These are phyloP conservation scores for Neltuma alba DNA, from an alignment of 306 rosid genomes.

Conservation along the genomic window DNA sequence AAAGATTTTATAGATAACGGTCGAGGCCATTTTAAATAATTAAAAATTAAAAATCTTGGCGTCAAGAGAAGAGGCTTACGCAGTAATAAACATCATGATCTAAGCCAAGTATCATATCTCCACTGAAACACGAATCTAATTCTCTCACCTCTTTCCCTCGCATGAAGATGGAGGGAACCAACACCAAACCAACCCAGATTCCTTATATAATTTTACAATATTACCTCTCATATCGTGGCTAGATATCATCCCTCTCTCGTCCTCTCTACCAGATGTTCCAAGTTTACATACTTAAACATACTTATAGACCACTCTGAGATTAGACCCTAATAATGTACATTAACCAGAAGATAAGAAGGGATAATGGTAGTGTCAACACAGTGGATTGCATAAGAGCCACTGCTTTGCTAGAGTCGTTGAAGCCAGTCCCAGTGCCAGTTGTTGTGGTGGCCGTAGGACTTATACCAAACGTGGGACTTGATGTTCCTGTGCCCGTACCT, in stretches of 20 bases:
- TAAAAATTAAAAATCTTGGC: not conserved
- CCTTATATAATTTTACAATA: constrained; percentile 24
- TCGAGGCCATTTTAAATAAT: not conserved
- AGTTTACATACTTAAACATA: not conserved
- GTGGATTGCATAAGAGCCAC: constrained; percentile 33
- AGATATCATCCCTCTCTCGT: constrained; percentile 28
- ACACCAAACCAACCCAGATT: constrained; percentile 27
- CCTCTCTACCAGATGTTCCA: not conserved
- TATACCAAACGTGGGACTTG: constrained; percentile 51
- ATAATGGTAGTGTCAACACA: constrained; percentile 14
- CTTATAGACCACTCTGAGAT: not conserved
- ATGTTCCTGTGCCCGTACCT: constrained; percentile 28
- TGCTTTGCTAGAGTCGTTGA: constrained; percentile 30
- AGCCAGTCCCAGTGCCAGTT: constrained; percentile 30
- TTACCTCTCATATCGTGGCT: constrained; percentile 24
- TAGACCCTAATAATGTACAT: constrained; percentile 34
- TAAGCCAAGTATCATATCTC: constrained; percentile 18
- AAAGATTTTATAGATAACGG: too few relatives aligned
- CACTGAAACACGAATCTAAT: constrained; percentile 51
- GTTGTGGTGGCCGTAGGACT: constrained; percentile 64
- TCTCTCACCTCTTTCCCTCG: constrained; percentile 40
- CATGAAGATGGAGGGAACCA: constrained; percentile 2
- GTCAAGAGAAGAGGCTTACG: not conserved
- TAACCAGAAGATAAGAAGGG: constrained; percentile 38
- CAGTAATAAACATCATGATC: not conserved